A percentile compares a stretch with the other conserved stretches of the same genome.
phyloP scores from a whole-genome alignment of 169 alveolate genomes.

The Eimeria maxima region DNA sequence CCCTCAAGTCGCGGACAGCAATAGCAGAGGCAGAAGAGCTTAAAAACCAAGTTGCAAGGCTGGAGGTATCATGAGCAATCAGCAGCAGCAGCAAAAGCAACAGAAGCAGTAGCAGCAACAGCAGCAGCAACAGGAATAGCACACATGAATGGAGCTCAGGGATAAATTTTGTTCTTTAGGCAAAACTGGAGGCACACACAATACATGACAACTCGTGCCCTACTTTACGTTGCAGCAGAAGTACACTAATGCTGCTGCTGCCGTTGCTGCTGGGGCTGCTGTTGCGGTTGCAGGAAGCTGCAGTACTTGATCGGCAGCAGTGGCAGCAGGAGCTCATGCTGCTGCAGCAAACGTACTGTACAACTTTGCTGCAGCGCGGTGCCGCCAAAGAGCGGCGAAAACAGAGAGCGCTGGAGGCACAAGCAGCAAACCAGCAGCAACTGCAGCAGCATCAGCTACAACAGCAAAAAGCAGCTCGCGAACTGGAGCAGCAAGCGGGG shows the following conservation, averaged over 20 bases:
- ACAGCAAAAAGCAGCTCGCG: slow-evolving; percentile 19
- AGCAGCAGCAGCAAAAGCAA: slow-evolving; percentile 2
- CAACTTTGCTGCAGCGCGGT: slow-evolving; percentile 39
- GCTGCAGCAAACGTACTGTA: slow-evolving; percentile 17
- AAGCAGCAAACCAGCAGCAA: slow-evolving; percentile 50
- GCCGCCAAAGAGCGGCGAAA: background rate
- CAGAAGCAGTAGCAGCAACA: slow-evolving; percentile 6
- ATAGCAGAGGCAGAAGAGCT: slow-evolving; percentile 10
- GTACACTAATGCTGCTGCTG: background rate
- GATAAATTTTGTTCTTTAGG: background rate
- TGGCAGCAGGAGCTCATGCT: slow-evolving; percentile 45
- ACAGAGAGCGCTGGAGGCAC: background rate
- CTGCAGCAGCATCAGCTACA: slow-evolving; percentile 34
- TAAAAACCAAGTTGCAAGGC: background rate
- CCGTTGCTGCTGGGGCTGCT: slow-evolving; percentile 32
- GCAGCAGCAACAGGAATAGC: slow-evolving; percentile 6
- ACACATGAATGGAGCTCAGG: background rate
- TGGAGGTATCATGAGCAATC: background rate
- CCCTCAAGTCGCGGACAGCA: slow-evolving; percentile 9
- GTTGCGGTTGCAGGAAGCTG: slow-evolving; percentile 44
- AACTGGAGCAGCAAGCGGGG: slow-evolving; percentile 27
- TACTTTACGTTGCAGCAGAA: background rate
- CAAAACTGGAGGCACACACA: too few relatives aligned
- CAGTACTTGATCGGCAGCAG: slow-evolving; percentile 9
- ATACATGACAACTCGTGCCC: background rate